Evolutionary conservation across 768 basidiomycete genomes (phyloP), one percentile per base, ranked within the genome.

Genomic region (Termitomyces eurrhizus): DNA sequence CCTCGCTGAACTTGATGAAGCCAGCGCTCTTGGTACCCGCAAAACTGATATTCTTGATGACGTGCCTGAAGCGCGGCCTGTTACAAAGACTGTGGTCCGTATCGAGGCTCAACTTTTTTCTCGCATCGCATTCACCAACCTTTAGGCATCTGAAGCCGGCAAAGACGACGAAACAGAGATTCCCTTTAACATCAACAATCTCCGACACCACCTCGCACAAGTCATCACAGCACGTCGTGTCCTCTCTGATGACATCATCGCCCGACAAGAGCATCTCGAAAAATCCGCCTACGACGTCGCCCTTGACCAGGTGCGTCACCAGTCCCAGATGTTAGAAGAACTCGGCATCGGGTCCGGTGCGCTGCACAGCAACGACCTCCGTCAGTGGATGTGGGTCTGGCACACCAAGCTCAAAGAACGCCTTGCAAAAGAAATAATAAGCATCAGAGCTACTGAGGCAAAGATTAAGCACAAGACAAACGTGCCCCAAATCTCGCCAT

Each of bases 331-430:
- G 1, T 80, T 93, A 55, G 78, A 82, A 6, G 75, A 80, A 33
- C 76, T 89, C 18, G 87, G 88, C 14, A 65, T 92, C 26, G 80
- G 71, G 32, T 77, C 75, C 60, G 73, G 73, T 21, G 73, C 74
- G 9, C 73, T 85, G 56, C 77, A 75, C 48, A 73, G 76, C 33
- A 74, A 75, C 16, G 80, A 84, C 63, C 74, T 95, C 29, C 85
- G 87, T 64, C 71, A 74, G 44, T 90, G 89, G 89, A 92, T 96
- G 90, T 93, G 89, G 88, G 75, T 83, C 7, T 96, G 93, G 93
- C 89, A 93, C 66, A 66, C 73, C 18, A 79, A 80, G 62, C 78
- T 95, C n/a, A 72, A 77, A 33, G 69, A 52, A 4, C 77, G 83
- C 6, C 71, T 90, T 6, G 75, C 78, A 56, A 67, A 72, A 0